Base-by-base conservation (phyloP, 2,329 filamentous ascomycete species). In the Zelopaecilomyces penicillatus region DNA sequence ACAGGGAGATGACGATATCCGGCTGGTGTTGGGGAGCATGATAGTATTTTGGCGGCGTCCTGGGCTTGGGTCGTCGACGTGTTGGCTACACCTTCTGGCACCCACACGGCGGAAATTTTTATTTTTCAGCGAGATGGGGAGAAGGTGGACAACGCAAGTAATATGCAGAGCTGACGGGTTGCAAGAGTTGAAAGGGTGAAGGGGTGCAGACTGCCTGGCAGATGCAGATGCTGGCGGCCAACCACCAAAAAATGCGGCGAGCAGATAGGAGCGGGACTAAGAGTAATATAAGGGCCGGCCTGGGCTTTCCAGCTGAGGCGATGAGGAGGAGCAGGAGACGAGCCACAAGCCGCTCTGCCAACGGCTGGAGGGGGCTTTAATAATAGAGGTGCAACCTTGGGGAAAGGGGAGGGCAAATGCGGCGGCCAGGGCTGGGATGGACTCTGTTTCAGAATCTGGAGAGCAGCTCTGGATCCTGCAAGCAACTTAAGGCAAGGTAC, bases 1-100 rank as follows among this genome's bases (percentile, higher is more conserved):
- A 53, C 57, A 59, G 55, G 65, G 63, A 66, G 63, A 66, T 57
- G 58, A 59, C 56, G 56, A 59, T 57, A 61, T 58, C 45, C 61
- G 60, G 50, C 52, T 55, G 52, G 54, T 57, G 59, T 64, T 60
- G 52, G 58, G 56, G 62, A 56, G 65, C 65, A 67, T 67, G 61
- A 65, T 66, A 64, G 52, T 55, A 51, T 47, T 44, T 54, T 31
- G 10, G 34, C 37, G 11, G 41, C 12, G 19, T 19, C 41, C 35
- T 19, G 12, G 39, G 29, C 19, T 19, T 36, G 36, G 46, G 39
- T 36, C 26, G 39, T 37, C 43, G 46, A 30, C 31, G 43, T 45
- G 43, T 45, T 42, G 46, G 43, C 39, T 11, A 44, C 42, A 47
- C 45, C 45, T 38, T 10, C 26, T 35, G 45, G 42, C 42, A 45